Conservation (phyloP, 345 rosid genomes). For the Cochlearia excelsa region DNA sequence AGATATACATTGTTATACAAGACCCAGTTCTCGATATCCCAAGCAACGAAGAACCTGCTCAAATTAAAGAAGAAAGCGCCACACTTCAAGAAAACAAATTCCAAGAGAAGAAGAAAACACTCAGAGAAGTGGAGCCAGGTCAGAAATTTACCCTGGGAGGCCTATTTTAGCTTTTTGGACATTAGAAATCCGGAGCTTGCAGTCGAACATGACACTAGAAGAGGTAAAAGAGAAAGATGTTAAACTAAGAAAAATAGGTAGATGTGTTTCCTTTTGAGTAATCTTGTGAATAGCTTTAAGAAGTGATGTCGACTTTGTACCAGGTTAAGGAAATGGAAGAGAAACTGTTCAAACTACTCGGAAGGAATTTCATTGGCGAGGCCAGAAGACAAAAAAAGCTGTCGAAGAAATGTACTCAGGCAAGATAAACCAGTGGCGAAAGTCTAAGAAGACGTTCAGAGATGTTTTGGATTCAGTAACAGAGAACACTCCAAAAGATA, state of each 20-base stretch:
- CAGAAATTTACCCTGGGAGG: not conserved
- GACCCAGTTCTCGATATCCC: slow-evolving; percentile 81
- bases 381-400: slow-evolving; percentile 77
- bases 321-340: slow-evolving; percentile 79
- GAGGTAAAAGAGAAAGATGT: slow-evolving; percentile 63
- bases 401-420: slow-evolving; percentile 57
- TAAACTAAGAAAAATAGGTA: slow-evolving; percentile 64
- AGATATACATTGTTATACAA: slow-evolving; percentile 82
- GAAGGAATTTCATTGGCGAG: slow-evolving; percentile 71
- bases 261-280: slow-evolving; percentile 28
- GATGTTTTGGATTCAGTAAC: slow-evolving; percentile 90
- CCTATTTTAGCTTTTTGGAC: not conserved
- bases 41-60: slow-evolving; percentile 67
- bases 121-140: slow-evolving; percentile 69
- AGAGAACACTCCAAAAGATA: slow-evolving; percentile 76
- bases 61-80: slow-evolving; percentile 74
- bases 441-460: slow-evolving; percentile 87
- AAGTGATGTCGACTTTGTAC: slow-evolving; percentile 2
- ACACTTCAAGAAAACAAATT: slow-evolving; percentile 54
- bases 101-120: slow-evolving; percentile 55
- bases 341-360: slow-evolving; percentile 60
- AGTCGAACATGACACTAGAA: slow-evolving; percentile 72
- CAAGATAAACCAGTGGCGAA: slow-evolving; percentile 76
- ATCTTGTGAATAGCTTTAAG: slow-evolving; percentile 27
- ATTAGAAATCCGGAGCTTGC: slow-evolving; percentile 47